Evolutionary conservation across 2,329 filamentous ascomycete species (phyloP).

Genomic region (Phoma sp.): DNA sequence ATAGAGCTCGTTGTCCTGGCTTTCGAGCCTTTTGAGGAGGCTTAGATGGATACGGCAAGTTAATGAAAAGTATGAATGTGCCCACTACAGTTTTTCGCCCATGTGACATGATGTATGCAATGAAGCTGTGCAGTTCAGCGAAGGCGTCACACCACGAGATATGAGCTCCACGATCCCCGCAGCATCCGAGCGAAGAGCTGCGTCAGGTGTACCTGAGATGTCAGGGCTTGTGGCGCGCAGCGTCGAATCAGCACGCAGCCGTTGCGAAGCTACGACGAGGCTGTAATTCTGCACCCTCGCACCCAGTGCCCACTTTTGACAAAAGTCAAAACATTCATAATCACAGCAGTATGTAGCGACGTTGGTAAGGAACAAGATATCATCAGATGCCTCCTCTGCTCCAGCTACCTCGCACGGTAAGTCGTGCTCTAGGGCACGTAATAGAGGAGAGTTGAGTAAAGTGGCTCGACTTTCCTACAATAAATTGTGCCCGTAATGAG

Average conservation of each 20-base stretch:
- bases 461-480: constrained; percentile 66
- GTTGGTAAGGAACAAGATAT: constrained; percentile 72
- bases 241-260: constrained; percentile 1
- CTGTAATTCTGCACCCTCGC: not conserved
- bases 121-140: not conserved
- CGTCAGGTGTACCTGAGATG: not conserved
- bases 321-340: not conserved
- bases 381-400: constrained; percentile 67
- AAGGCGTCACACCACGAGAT: too few species aligned
- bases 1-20: constrained; percentile 21
- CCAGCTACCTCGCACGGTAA: constrained; percentile 68
- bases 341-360: constrained; percentile 60
- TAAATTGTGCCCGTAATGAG: constrained; percentile 71
- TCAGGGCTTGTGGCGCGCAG: not conserved
- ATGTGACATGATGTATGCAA: not conserved
- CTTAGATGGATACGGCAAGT: constrained; percentile 12
- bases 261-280: not conserved
- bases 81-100: not conserved
- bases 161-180: not conserved
- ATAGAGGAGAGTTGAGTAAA: constrained; percentile 66
- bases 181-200: not conserved
- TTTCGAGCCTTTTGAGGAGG: constrained; percentile 8
- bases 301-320: not conserved
- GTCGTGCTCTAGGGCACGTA: constrained; percentile 67
- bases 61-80: constrained; percentile 4